These are phyloP conservation scores for Botrytis hyacinthi DNA, from an alignment of 2,329 filamentous ascomycete genomes.

Conservation along the genomic window DNA sequence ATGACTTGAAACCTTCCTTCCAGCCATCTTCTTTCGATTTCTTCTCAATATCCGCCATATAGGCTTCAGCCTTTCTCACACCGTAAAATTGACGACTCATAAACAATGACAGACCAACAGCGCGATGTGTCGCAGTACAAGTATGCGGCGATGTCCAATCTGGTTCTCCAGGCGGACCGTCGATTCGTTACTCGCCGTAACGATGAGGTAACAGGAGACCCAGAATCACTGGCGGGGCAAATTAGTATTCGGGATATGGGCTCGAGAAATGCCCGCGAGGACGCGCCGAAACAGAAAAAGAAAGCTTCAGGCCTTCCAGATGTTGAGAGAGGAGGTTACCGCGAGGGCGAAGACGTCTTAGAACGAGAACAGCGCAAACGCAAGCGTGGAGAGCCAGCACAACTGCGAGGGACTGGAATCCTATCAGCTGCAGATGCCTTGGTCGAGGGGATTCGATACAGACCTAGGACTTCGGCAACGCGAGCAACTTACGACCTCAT, in stretches of 20 bases:
- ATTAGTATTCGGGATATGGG: constrained; percentile 97
- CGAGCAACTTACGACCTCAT: constrained; percentile 93
- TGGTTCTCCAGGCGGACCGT: constrained; percentile 99
- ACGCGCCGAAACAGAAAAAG: constrained; percentile 79
- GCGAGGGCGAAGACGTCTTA: constrained; percentile 80
- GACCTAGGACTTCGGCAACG: constrained; percentile 86
- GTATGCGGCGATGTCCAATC: constrained; percentile 99
- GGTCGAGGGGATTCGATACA: constrained; percentile 88
- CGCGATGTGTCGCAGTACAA: constrained; percentile 95
- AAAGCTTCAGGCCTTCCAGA: constrained; percentile 60
- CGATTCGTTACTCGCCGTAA: constrained; percentile 89
- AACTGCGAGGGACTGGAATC: constrained; percentile 71
- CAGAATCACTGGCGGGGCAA: constrained; percentile 91
- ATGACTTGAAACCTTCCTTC: constrained; percentile 19
- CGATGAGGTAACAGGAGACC: constrained; percentile 95
- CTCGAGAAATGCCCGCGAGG: constrained; percentile 73
- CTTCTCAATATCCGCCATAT: constrained; percentile 29
- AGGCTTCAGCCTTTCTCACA: constrained; percentile 23
- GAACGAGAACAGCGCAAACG: constrained; percentile 83
- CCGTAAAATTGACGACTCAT: constrained; percentile 30
- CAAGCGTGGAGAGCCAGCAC: constrained; percentile 70
- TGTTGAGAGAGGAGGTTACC: constrained; percentile 71
- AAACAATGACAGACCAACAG: constrained; percentile 68
- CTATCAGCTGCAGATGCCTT: constrained; percentile 80
- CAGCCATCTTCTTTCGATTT: constrained; percentile 17